Evolutionary conservation across 768 basidiomycete species (phyloP), one percentile per base, ranked within the genome.

Genomic region (Floccularia luteovirens): DNA sequence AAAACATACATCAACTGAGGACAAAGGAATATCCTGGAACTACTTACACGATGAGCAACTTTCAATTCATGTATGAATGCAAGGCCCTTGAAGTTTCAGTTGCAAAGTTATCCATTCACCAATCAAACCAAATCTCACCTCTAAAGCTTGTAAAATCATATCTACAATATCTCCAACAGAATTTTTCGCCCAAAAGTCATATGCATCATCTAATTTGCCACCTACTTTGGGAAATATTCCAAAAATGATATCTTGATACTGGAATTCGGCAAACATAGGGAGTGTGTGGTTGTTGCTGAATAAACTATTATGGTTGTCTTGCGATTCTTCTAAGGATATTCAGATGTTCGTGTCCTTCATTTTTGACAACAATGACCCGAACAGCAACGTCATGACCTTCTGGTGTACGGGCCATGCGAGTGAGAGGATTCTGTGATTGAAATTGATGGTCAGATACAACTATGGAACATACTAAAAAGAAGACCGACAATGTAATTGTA

Each of bases 91-190:
- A 12, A 8, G 28, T 23, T 20, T 22, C 24, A 25, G 35, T 5
- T 37, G 12, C 3, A 27, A 35, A 17, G 10, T 19, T 16, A 7
- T 20, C 42, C 4, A 11, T 6, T 17, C 16, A 11, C 11, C 31
- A 3, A 32, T 1, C 38, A 27, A 13, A 11, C 6, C 14, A 39
- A 37, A 12, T 6, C 21, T 21, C 21, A 59, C 59, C 50, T 60
- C 53, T 19, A 60, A 33, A 35, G 50, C 52, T 34, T 61, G 59
- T 48, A 59, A 28, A 2, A 58, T 34, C 52, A 61, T 57, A 20
- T 61, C 51, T 16, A 59, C 20, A 27, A 59, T 31, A 39, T 61
- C 58, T 1, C 55, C 58, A 0, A 53, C 55, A 25, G 56, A 57
- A 41, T 61, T 61, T 42, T 49, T 43, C 10, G 55, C 37, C 57